These are phyloP conservation scores for Arthonia radiata DNA, from an alignment of 495 filamentous ascomycete genomes.

Conservation along the genomic window DNA sequence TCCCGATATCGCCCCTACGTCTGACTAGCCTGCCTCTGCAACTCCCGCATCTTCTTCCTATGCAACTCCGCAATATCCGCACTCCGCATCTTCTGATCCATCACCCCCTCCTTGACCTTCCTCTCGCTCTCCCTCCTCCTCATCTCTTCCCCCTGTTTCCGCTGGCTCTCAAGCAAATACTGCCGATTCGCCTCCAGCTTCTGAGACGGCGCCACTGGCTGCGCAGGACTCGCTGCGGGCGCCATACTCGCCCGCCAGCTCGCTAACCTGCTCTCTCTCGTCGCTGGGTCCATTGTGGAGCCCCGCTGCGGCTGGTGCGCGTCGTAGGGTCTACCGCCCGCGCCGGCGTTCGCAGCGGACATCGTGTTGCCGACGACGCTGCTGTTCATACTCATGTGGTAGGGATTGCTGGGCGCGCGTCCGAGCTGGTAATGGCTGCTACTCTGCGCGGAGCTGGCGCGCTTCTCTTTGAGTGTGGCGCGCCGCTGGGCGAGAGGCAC, in stretches of 20 bases:
- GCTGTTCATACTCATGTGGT: conserved; percentile 6
- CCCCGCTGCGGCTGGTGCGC: conserved; percentile 31
- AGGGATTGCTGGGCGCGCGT: conserved; percentile 4
- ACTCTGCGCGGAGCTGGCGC: background rate
- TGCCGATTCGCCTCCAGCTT: conserved; percentile 21
- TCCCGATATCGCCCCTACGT: too few species aligned
- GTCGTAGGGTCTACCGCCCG: conserved; percentile 22
- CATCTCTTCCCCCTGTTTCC: conserved; percentile 15
- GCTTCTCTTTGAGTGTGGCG: conserved; percentile 3
- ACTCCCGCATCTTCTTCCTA: conserved; percentile 52
- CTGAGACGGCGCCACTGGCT: conserved; percentile 7
- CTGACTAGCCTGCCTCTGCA: conserved; percentile 51
- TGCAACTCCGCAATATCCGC: conserved; percentile 56
- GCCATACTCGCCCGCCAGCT: conserved; percentile 29
- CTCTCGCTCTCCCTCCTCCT: conserved; percentile 16
- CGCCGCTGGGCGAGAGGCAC: conserved; percentile 46
- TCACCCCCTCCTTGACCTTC: conserved; percentile 20
- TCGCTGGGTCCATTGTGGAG: conserved; percentile 16
- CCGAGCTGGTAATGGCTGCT: conserved; percentile 4
- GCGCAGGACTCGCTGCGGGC: background rate
- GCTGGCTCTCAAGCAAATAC: conserved; percentile 18
- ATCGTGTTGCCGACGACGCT: too few species aligned
- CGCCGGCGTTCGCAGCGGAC: too few species aligned
- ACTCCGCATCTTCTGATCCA: conserved; percentile 54
- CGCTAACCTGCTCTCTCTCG: conserved; percentile 38